Evolutionary conservation across 495 filamentous ascomycete species (phyloP), one percentile per base, ranked within the genome.

Genomic region (Tuber umbilicatum): DNA sequence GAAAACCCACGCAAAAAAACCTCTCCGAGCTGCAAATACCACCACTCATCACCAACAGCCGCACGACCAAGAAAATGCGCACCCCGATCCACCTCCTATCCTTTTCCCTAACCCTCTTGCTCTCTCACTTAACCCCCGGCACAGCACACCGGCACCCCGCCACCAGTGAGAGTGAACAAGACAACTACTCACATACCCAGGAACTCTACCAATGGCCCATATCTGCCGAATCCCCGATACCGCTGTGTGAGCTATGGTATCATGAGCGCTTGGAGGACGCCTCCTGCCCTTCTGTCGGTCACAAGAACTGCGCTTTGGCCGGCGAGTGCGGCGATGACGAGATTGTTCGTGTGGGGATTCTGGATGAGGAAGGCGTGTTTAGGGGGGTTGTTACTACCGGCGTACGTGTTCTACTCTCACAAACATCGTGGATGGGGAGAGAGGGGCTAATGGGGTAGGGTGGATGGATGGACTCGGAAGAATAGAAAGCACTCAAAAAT

Each of bases 261-360:
- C 27, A 64, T 19, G 27, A 64, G 14, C 55, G 27, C 55, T 31
- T 2, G 55, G 27, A 14, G 27, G 55, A 64, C 2, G 55, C 55
- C 14, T 16, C 14, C 1, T 64, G 55, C 27, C 60, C 69, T 2
- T 71, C 43, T 19, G 72, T 74, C 60, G 31, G 69, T 16, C 78
- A 74, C 41, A 23, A 68, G 9, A 64, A 9, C 55, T 64, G 55
- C 27, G 55, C 55, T 17, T 35, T 64, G 27, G 70, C 69, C 5
- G 75, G 77, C 14, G 50, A 76, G 45, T 80, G 73, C 40, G 70
- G 27, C 5, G 78, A 76, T 43, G 73, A 73, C 17, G 77, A 74
- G 42, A 50, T 78, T 74, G 76, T 79, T n/a, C 73, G 77, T 64
- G 77, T 79, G 41, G 76, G 78, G 27, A 73, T 80, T 31, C 68